Evolutionary conservation across 1,284 basidiomycete genomes (phyloP).

Genomic region (Moesziomyces sp.): DNA sequence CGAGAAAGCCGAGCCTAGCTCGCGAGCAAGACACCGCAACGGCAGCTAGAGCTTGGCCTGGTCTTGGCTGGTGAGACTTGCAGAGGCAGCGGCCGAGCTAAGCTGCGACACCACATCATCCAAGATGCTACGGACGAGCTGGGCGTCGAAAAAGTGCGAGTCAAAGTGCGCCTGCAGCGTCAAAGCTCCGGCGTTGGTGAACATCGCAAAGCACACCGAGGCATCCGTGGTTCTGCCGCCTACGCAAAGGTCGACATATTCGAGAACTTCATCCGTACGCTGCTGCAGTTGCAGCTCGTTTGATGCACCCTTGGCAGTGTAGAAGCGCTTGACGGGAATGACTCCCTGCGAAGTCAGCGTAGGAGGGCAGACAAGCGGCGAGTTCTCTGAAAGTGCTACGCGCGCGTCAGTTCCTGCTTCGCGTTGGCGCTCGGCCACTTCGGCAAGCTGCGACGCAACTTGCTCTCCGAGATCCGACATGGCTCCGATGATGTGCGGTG

Average conservation of each 20-base stretch:
- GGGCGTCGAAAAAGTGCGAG: conserved; percentile 32
- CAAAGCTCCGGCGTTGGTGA: conserved; percentile 12
- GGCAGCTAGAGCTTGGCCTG: conserved; percentile 23
- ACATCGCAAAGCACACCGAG: conserved; percentile 30
- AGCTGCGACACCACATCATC: conserved; percentile 21
- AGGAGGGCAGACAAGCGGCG: conserved; percentile 24
- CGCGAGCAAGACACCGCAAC: no score
- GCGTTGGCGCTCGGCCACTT: conserved; percentile 12
- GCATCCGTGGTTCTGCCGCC: conserved; percentile 29
- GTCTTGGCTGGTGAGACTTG: conserved; percentile 2
- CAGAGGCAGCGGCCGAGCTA: conserved; percentile 8
- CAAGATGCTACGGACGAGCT: conserved; percentile 23
- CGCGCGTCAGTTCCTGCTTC: conserved; percentile 14
- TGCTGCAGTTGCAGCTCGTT: conserved; percentile 9
- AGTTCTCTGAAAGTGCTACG: conserved; percentile 26
- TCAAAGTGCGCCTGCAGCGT: conserved; percentile 27
- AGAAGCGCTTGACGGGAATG: conserved; percentile 13
- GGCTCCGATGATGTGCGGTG: conserved; percentile 26
- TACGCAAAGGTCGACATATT: conserved; percentile 1
- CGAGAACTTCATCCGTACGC: conserved; percentile 10
- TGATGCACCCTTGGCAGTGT: conserved; percentile 17
- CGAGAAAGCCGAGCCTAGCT: no score
- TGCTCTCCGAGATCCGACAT: conserved; percentile 16
- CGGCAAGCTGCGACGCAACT: conserved; percentile 7
- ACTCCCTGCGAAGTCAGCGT: conserved; percentile 34